These are phyloP conservation scores for Daedaleopsis sinensis DNA, from an alignment of 768 basidiomycete genomes.

Conservation along the genomic window DNA sequence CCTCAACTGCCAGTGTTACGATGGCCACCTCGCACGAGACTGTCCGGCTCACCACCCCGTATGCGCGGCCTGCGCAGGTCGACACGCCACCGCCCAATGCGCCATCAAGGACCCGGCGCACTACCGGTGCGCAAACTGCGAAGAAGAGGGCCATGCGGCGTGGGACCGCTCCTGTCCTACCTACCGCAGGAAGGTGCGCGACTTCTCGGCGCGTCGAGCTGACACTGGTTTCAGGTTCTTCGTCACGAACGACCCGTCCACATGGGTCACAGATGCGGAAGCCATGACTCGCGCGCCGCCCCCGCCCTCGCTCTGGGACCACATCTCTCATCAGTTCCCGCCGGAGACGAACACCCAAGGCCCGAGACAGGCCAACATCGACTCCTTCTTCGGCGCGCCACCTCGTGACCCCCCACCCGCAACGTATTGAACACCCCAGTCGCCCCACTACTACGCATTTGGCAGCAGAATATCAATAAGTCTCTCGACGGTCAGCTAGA, in stretches of 20 bases:
- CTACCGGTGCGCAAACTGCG: conserved; percentile 30
- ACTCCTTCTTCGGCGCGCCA: not conserved
- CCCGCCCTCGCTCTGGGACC: not conserved
- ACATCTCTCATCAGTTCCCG: not conserved
- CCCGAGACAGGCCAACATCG: not conserved
- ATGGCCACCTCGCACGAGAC: conserved; percentile 16
- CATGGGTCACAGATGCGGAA: conserved; percentile 11
- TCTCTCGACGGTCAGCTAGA: conserved; percentile 24
- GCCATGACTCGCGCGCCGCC: not conserved
- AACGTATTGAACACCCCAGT: not conserved
- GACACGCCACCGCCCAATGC: conserved; percentile 27
- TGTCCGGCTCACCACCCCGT: conserved; percentile 12
- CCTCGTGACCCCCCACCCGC: not conserved
- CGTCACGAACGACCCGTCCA: conserved; percentile 7
- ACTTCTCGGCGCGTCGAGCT: not conserved
- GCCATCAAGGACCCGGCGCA: conserved; percentile 1
- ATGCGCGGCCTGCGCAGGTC: conserved; percentile 23
- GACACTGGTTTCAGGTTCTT: conserved; percentile 8
- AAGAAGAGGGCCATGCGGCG: conserved; percentile 29
- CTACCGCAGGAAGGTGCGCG: not conserved
- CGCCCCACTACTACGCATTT: conserved; percentile 19
- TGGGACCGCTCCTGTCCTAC: conserved; percentile 30
- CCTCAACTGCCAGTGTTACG: conserved; percentile 30
- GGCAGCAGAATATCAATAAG: conserved; percentile 34
- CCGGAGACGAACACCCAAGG: not conserved